A percentile compares a stretch with the other conserved stretches of the same genome.
Evolutionary conservation across 2,329 filamentous ascomycete genomes (phyloP).

Genomic region (Microcera coccophila): DNA sequence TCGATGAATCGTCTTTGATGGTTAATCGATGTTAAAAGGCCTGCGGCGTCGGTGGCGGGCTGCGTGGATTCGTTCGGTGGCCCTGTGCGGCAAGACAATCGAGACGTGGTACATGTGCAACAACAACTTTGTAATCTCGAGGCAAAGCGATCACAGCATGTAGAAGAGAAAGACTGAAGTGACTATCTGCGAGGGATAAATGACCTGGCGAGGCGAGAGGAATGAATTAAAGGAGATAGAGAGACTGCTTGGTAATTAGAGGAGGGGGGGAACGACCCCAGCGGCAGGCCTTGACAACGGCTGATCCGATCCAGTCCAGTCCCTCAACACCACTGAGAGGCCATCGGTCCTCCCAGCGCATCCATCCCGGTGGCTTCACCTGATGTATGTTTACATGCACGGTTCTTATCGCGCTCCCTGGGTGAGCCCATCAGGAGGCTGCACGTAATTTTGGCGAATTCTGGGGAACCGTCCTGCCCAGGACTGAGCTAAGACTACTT

Average conservation of each 20-base stretch:
- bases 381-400: constrained; percentile 27
- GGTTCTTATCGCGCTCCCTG: constrained; percentile 23
- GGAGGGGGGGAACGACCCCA: constrained; percentile 18
- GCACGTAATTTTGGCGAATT: constrained; percentile 26
- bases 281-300: constrained; percentile 25
- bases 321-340: constrained; percentile 28
- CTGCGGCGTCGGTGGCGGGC: constrained; percentile 6
- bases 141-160: background rate
- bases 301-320: constrained; percentile 27
- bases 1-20: constrained; percentile 2
- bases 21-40: constrained; percentile 1
- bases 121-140: background rate
- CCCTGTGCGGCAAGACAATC: constrained; percentile 15
- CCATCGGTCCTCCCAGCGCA: constrained; percentile 24
- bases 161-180: constrained; percentile 1
- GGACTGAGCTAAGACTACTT: constrained; percentile 21
- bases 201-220: constrained; percentile 9
- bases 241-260: constrained; percentile 19
- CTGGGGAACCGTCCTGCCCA: constrained; percentile 16
- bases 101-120: background rate
- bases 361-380: constrained; percentile 28
- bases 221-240: constrained; percentile 10
- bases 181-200: constrained; percentile 8
- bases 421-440: constrained; percentile 26
- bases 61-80: constrained; percentile 13